Conservation (phyloP, 495 filamentous ascomycete species). For the Lasiosphaeria miniovina region DNA sequence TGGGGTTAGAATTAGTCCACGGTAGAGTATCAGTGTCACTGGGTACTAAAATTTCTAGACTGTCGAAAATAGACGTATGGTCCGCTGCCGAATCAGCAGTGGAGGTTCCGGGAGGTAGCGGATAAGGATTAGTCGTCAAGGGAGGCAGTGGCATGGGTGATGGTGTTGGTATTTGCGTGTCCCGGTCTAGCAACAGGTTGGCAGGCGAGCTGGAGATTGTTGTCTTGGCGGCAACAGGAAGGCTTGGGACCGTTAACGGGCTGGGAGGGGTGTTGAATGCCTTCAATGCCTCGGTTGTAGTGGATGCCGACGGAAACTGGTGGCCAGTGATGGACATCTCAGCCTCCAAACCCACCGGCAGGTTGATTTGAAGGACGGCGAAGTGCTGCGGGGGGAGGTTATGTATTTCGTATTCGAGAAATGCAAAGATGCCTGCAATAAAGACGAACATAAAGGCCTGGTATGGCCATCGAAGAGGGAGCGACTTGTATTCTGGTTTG, state of each 20-base stretch:
- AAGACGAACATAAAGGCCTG: neutral
- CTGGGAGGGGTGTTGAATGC: neutral
- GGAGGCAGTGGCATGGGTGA: too few relatives aligned
- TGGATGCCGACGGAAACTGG: neutral
- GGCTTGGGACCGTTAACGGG: neutral
- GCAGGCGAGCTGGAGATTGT: neutral
- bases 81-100: too few relatives aligned
- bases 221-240: neutral
- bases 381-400: constrained; percentile 4
- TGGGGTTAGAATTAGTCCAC: too few relatives aligned
- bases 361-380: neutral
- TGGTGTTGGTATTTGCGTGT: too few relatives aligned
- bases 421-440: constrained; percentile 2
- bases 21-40: too few relatives aligned
- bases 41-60: too few relatives aligned
- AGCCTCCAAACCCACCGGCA: neutral
- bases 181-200: too few relatives aligned
- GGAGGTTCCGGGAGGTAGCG: too few relatives aligned
- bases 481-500: constrained; percentile 7
- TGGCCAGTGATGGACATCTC: neutral
- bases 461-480: constrained; percentile 6
- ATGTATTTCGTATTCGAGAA: constrained; percentile 8
- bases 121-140: too few relatives aligned
- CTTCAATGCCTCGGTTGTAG: neutral
- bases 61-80: too few relatives aligned